These are phyloP conservation scores for Gastrodia elata DNA, from an alignment of 106 monocot species.

Conservation along the genomic window DNA sequence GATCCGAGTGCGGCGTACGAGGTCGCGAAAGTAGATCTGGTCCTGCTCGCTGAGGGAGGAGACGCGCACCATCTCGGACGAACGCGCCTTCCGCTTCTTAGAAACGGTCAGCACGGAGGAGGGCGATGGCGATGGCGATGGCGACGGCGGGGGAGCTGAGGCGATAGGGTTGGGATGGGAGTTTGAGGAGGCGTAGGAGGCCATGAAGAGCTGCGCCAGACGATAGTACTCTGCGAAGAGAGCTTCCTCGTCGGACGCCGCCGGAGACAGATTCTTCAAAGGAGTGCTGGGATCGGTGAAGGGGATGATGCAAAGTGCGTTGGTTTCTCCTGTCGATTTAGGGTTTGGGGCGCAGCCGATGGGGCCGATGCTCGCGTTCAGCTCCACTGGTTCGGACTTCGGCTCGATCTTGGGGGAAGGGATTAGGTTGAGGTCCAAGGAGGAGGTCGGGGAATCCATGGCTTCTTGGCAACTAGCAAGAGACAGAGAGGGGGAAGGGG, in stretches of 20 bases:
- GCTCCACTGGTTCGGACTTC: slow-evolving; percentile 17
- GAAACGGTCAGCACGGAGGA: slow-evolving; percentile 12
- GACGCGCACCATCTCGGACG: slow-evolving; percentile 71
- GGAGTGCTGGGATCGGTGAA: slow-evolving; percentile 14
- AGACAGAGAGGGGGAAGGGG: background rate
- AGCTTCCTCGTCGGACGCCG: slow-evolving; percentile 26
- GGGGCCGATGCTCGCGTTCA: background rate
- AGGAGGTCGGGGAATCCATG: slow-evolving; percentile 7
- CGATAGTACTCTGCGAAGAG: slow-evolving; percentile 59
- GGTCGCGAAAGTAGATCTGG: slow-evolving; percentile 51
- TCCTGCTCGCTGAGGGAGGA: slow-evolving; percentile 35
- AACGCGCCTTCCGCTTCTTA: slow-evolving; percentile 48
- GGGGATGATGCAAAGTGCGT: slow-evolving; percentile 3
- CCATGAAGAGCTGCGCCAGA: slow-evolving; percentile 37
- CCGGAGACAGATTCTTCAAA: slow-evolving; percentile 21
- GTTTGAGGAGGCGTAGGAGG: slow-evolving; percentile 5
- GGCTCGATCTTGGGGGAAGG: slow-evolving; percentile 29
- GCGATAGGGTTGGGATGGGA: slow-evolving; percentile 8
- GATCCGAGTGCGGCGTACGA: slow-evolving; percentile 51
- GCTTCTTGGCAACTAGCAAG: background rate
- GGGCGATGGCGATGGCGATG: background rate
- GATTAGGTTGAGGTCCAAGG: slow-evolving; percentile 9
- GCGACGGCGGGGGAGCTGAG: slow-evolving; percentile 1
- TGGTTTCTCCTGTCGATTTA: background rate
- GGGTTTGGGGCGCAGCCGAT: slow-evolving; percentile 1